Conservation (phyloP, 345 rosid species). For the Euclidium syriacum region DNA sequence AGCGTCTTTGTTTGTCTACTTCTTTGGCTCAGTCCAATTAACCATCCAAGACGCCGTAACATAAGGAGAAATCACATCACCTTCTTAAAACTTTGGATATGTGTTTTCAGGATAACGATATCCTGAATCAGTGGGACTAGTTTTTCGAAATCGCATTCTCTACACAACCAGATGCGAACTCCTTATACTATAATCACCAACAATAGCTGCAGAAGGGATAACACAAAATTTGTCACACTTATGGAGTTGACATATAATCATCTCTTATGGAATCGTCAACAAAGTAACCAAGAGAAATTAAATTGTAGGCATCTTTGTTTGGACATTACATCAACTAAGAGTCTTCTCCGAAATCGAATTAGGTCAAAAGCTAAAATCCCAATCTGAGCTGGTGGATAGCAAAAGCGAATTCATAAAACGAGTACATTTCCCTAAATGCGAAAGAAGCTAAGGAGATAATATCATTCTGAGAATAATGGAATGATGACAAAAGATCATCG, state of each 20-base stretch:
- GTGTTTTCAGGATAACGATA: constrained; percentile 14
- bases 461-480: neutral
- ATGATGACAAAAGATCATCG: neutral
- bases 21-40: constrained; percentile 47
- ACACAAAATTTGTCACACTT: neutral
- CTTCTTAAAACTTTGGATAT: constrained; percentile 13
- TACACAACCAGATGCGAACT: neutral
- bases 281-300: neutral
- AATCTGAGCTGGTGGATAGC: neutral
- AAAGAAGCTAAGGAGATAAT: neutral
- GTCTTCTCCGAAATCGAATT: neutral
- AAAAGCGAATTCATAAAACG: neutral
- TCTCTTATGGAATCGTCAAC: neutral
- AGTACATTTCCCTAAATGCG: neutral
- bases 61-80: constrained; percentile 45
- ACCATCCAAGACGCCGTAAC: constrained; percentile 52
- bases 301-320: neutral
- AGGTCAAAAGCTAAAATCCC: constrained; percentile 6
- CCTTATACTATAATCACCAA: neutral
- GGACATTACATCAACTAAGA: neutral
- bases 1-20: constrained; percentile 39
- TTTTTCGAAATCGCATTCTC: constrained; percentile 5
- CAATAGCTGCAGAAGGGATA: constrained; percentile 6
- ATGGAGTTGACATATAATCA: neutral
- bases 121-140: constrained; percentile 11